Evolutionary conservation across 2,329 filamentous ascomycete genomes (phyloP), one percentile per base, ranked within the genome.

Genomic region (Lomentospora prolificans): DNA sequence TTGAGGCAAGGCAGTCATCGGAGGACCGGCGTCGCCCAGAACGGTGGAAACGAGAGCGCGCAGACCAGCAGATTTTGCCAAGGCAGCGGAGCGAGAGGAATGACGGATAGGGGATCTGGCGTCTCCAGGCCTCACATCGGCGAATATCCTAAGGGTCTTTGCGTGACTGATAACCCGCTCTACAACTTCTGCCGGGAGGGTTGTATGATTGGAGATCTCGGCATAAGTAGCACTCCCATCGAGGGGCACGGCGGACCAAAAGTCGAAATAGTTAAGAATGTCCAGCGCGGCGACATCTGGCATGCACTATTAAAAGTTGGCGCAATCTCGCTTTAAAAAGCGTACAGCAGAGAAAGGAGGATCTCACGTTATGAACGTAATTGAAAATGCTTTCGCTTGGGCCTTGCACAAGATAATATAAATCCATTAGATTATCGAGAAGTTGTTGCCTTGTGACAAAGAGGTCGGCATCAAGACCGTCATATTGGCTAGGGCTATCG

Each of bases 111-210:
- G 14, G 9, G 33, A 14, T 6, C 73, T 75, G 57, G 84, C 74
- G 2, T 72, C 59, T 1, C 75, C 75, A 0, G 76, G 74, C 3
- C 64, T 64, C 0, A 75, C 72, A 60, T 84, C 80, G 48, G 67
- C 62, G 65, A 85, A 82, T 57, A 84, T 72, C 8, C 70, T 68
- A 59, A 75, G 78, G 8, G 79, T 82, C 73, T 83, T 82, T 36
- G 75, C 78, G 63, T 82, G 75, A 6, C 80, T 76, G 25, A 81
- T 64, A 4, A 78, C 66, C 48, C 78, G 75, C 8, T 74, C 71
- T 17, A 81, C 68, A 61, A 80, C 79, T 58, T 75, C 69, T 27
- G 73, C 66, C 60, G 78, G 74, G 19, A 80, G 64, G 0, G 69
- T 61, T 0, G 75, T 76, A 59, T 73, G 51, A 25, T 44, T 44